Conservation (phyloP, 2,329 filamentous ascomycete genomes). For the Dactylonectria estremocensis region DNA sequence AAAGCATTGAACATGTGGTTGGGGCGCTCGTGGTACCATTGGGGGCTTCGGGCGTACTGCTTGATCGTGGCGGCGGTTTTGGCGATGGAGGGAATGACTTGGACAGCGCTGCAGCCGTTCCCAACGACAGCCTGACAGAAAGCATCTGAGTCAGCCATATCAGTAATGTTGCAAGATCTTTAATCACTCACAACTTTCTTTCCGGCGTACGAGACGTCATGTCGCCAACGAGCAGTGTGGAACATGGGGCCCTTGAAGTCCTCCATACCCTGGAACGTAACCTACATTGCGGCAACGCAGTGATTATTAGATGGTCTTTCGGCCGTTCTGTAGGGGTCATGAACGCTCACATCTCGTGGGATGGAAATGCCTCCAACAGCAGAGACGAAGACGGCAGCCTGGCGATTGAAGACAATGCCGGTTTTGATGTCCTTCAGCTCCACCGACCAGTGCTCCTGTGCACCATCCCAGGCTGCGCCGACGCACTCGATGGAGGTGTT, state of each 20-base stretch:
- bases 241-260: slow-evolving; percentile 54
- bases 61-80: slow-evolving; percentile 35
- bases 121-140: slow-evolving; percentile 50
- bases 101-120: slow-evolving; percentile 54
- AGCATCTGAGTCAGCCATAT: too few relatives aligned
- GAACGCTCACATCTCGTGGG: slow-evolving; percentile 37
- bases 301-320: too few relatives aligned
- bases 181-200: slow-evolving; percentile 46
- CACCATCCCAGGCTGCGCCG: slow-evolving; percentile 41
- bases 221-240: slow-evolving; percentile 55
- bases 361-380: slow-evolving; percentile 48
- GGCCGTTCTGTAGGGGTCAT: too few relatives aligned
- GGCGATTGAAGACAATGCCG: slow-evolving; percentile 33
- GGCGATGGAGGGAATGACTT: slow-evolving; percentile 54
- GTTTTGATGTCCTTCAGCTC: slow-evolving; percentile 36
- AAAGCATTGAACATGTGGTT: slow-evolving; percentile 25
- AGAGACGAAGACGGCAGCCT: slow-evolving; percentile 43
- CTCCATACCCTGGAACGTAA: slow-evolving; percentile 49
- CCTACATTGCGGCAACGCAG: too few relatives aligned
- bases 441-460: slow-evolving; percentile 40
- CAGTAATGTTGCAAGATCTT: too few relatives aligned
- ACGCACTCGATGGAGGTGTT: slow-evolving; percentile 36
- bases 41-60: slow-evolving; percentile 36
- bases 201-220: slow-evolving; percentile 42
- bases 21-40: slow-evolving; percentile 37